Evolutionary conservation across 192 early-diverging fungal genomes (phyloP).

Genomic region (Chytriomyces sp.): DNA sequence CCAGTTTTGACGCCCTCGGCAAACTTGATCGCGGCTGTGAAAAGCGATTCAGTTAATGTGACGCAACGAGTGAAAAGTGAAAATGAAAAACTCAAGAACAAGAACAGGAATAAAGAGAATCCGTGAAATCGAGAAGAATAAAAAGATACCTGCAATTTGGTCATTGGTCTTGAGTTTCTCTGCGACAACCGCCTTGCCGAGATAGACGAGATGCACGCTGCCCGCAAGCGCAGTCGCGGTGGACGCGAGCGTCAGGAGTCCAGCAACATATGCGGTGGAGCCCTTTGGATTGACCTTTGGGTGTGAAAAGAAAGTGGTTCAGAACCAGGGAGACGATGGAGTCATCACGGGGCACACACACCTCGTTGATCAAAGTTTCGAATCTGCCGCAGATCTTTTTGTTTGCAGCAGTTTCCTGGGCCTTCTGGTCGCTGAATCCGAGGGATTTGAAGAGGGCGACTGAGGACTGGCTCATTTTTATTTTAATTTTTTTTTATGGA

Average conservation of each 20-base stretch:
- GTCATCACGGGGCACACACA: slow-evolving; percentile 35
- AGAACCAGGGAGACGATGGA: not conserved
- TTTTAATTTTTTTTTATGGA: slow-evolving; percentile 21
- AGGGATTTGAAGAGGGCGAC: slow-evolving; percentile 76
- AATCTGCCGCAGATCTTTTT: slow-evolving; percentile 91
- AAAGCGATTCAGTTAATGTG: not conserved
- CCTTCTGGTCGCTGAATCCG: slow-evolving; percentile 89
- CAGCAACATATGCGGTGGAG: slow-evolving; percentile 60
- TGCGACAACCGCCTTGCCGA: slow-evolving; percentile 76
- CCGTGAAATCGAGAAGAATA: not conserved
- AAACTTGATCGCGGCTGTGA: slow-evolving; percentile 88
- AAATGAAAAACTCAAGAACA: no score
- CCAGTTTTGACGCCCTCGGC: slow-evolving; percentile 57
- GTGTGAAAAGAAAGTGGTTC: not conserved
- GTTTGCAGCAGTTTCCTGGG: slow-evolving; percentile 93
- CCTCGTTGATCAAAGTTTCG: slow-evolving; percentile 70
- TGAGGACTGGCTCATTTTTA: not conserved
- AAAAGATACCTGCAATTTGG: slow-evolving; percentile 78
- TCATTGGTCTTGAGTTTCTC: slow-evolving; percentile 73
- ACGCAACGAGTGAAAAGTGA: not conserved
- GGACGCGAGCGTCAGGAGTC: slow-evolving; percentile 87
- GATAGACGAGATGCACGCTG: slow-evolving; percentile 72
- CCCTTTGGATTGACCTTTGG: slow-evolving; percentile 19
- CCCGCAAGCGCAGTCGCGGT: slow-evolving; percentile 77
- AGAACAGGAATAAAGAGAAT: not conserved